Percentiles rank a stretch among this genome's conserved stretches.
These are phyloP conservation scores for Hypoxylon rickii DNA, from an alignment of 495 filamentous ascomycete genomes.

Conservation along the genomic window DNA sequence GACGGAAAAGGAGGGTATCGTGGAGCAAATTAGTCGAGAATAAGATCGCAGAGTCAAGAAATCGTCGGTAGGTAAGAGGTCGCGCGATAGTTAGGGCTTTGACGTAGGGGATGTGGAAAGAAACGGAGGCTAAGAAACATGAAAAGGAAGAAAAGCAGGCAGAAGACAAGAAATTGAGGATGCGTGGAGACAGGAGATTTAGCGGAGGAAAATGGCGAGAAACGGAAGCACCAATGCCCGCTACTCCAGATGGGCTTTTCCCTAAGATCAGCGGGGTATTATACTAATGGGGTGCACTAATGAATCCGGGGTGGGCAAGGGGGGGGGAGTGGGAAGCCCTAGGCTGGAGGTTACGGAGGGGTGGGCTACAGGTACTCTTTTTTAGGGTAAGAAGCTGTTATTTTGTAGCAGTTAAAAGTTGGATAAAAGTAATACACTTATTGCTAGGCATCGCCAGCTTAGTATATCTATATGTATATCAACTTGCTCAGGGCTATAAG, in stretches of 20 bases:
- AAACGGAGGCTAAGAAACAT: slow-evolving; percentile 13
- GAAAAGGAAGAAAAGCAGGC: slow-evolving; percentile 27
- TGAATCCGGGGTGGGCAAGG: slow-evolving; percentile 35
- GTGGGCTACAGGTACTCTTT: too few species aligned
- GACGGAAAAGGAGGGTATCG: not conserved
- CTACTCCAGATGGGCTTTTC: slow-evolving; percentile 36
- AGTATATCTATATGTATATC: too few species aligned
- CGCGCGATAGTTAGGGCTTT: not conserved
- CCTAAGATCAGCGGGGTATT: slow-evolving; percentile 32
- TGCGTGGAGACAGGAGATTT: slow-evolving; percentile 26
- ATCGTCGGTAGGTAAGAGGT: slow-evolving; percentile 4
- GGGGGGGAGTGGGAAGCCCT: too few species aligned
- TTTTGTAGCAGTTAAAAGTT: too few species aligned
- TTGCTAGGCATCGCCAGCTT: too few species aligned
- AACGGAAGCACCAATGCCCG: slow-evolving; percentile 36
- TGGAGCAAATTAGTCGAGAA: not conserved
- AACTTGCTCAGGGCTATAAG: too few species aligned
- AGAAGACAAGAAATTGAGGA: slow-evolving; percentile 17
- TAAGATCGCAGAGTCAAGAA: not conserved
- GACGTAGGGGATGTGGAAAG: not conserved
- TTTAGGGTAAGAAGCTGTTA: too few species aligned
- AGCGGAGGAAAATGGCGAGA: slow-evolving; percentile 34
- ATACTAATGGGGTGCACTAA: slow-evolving; percentile 34
- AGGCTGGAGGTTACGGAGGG: too few species aligned
- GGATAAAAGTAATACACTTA: too few species aligned